Evolutionary conservation across 2,329 filamentous ascomycete species (phyloP), one percentile per base, ranked within the genome.

Genomic region (Sphaerulina vaccinii): DNA sequence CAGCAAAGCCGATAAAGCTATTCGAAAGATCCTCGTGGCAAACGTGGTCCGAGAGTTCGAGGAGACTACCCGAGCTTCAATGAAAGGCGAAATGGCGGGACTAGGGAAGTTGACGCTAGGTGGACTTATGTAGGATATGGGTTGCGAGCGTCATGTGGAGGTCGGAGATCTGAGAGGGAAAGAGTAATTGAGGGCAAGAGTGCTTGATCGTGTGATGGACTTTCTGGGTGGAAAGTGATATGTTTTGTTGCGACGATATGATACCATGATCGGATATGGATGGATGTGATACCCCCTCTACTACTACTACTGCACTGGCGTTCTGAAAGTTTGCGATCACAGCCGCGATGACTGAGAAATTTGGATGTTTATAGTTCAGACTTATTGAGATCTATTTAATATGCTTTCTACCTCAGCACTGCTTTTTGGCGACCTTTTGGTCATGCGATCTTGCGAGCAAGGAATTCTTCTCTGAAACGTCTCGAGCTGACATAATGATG

Each of bases 21-120:
- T 99, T 38, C 79, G 91, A 56, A 97, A 96, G 73, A 84, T 96
- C 44, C 86, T 99, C 55, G 81, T 99, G 1, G 85, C 89, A 40
- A 87, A 87, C 5, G 83, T 95, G 1, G 86, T 96, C 41, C 85
- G 90, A 61, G 93, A 99, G 66, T 96, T 97, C 69, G 93, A 97
- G 69, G 92, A 96, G 52, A 82, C 83, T 16, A 93, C 87, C 68
- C 78, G 92, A 39, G 77, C 76, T 38, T 85, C 87, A 8, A 82
- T 89, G 23, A 92, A 87, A 72, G 81, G 81, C 10, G 93, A 99
- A 73, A 78, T 97, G 41, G 85, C 85, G 1, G 90, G 87, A 27
- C 83, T 99, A 33, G 88, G 90, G 43, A 93, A 90, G 70, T 86
- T 96, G 23, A 90, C 97, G 1, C 72, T 97, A 1, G 90, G 90